phyloP scores from a whole-genome alignment of 1,139 yeast species.

The Yamadazyma friedrichii region DNA sequence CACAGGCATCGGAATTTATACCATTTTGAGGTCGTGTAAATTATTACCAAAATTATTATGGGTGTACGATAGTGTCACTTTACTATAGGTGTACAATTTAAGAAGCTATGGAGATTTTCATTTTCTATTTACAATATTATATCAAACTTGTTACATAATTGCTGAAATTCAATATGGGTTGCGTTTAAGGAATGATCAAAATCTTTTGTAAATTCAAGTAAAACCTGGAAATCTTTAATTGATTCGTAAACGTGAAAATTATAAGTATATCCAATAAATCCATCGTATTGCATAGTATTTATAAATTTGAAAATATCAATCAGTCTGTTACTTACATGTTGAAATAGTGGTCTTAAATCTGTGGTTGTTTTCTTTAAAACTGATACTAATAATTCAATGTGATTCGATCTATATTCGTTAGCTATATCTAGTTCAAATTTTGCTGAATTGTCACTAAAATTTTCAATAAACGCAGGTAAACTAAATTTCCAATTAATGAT shows the following conservation, averaged over 20 bases:
- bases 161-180: too few species aligned
- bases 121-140: too few species aligned
- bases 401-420: conserved; percentile 21
- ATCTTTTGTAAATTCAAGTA: not conserved
- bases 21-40: not conserved
- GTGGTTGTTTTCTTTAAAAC: not conserved
- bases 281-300: conserved; percentile 2
- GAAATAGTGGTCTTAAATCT: conserved; percentile 6
- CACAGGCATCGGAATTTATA: conserved; percentile 1
- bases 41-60: not conserved
- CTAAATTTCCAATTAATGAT: not conserved
- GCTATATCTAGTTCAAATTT: conserved; percentile 33
- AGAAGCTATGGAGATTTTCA: too few species aligned
- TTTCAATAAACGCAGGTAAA: conserved; percentile 3
- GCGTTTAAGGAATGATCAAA: not conserved
- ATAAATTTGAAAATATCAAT: not conserved
- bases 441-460: conserved; percentile 9
- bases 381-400: not conserved
- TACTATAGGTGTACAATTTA: too few species aligned
- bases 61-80: too few species aligned
- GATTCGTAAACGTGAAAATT: conserved; percentile 3
- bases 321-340: not conserved
- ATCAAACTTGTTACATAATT: too few species aligned
- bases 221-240: not conserved
- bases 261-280: conserved; percentile 1